These are phyloP conservation scores for Metarhizium anisopliae DNA, from an alignment of 2,329 filamentous ascomycete species.

Conservation along the genomic window DNA sequence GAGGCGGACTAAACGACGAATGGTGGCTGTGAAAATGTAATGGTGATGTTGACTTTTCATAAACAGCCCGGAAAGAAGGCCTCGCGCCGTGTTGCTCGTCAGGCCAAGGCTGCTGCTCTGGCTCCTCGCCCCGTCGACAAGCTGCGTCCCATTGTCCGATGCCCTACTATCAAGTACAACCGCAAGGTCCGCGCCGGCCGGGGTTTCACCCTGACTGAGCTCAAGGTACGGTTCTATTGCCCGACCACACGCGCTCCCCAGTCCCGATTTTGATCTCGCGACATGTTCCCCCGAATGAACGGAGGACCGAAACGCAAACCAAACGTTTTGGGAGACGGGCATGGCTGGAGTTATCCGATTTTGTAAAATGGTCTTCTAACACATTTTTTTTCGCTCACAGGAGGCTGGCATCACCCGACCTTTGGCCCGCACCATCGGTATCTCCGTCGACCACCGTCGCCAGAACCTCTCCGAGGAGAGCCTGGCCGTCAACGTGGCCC, in stretches of 20 bases:
- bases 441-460: slow-evolving; percentile 91
- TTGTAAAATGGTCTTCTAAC: slow-evolving; percentile 21
- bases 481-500: slow-evolving; percentile 88
- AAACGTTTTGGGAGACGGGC: neutral
- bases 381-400: slow-evolving; percentile 35
- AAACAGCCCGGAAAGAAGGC: slow-evolving; percentile 88
- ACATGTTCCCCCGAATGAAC: neutral
- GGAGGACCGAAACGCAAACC: neutral
- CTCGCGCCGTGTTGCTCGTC: slow-evolving; percentile 81
- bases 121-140: slow-evolving; percentile 96
- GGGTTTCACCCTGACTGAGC: slow-evolving; percentile 94
- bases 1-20: neutral
- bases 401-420: slow-evolving; percentile 93
- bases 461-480: slow-evolving; percentile 96
- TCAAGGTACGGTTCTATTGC: slow-evolving; percentile 64
- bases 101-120: slow-evolving; percentile 88
- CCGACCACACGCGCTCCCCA: neutral
- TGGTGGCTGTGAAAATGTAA: neutral
- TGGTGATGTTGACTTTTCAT: slow-evolving; percentile 23
- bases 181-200: slow-evolving; percentile 91
- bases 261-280: neutral
- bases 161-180: slow-evolving; percentile 99
- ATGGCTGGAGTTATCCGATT: neutral
- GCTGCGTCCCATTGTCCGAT: slow-evolving; percentile 91
- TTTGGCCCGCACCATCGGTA: slow-evolving; percentile 91